Conservation (phyloP, 192 early-diverging fungal species). For the Entrophospora sp. region DNA sequence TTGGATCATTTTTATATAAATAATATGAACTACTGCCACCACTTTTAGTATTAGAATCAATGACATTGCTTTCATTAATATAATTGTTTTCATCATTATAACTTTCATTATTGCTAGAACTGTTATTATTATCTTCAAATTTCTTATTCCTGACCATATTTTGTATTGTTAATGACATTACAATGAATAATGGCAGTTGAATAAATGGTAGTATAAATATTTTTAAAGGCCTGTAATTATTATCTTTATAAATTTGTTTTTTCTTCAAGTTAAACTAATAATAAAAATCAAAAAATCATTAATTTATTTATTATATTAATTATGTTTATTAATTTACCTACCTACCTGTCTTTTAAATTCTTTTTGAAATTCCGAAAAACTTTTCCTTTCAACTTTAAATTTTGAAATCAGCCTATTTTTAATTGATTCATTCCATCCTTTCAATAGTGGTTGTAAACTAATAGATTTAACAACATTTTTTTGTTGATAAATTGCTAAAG, state of each 20-base stretch:
- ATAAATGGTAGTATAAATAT: constrained; percentile 57
- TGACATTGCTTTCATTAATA: constrained; percentile 28
- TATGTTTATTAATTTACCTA: neutral
- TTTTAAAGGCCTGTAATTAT: constrained; percentile 52
- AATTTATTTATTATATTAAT: neutral
- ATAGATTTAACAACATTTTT: constrained; percentile 37
- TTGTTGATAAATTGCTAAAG: constrained; percentile 55
- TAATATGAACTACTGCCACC: constrained; percentile 66
- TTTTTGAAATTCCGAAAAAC: constrained; percentile 36
- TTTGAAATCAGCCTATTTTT: constrained; percentile 35
- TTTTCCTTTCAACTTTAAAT: constrained; percentile 27
- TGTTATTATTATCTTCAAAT: neutral
- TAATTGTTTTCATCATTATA: constrained; percentile 38
- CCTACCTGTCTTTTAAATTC: constrained; percentile 40
- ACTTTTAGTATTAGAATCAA: constrained; percentile 47
- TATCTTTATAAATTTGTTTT: constrained; percentile 45
- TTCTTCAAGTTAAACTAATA: constrained; percentile 39
- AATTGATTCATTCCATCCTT: constrained; percentile 37
- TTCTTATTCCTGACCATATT: too few species aligned
- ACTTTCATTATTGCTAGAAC: neutral
- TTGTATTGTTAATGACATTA: constrained; percentile 56
- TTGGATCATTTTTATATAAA: constrained; percentile 53
- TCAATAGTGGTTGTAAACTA: constrained; percentile 37
- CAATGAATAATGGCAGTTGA: constrained; percentile 70
- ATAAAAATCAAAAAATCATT: neutral